Evolutionary conservation across 2,329 filamentous ascomycete genomes (phyloP), one percentile per base, ranked within the genome.

Genomic region (Sclerotiophoma versabilis): DNA sequence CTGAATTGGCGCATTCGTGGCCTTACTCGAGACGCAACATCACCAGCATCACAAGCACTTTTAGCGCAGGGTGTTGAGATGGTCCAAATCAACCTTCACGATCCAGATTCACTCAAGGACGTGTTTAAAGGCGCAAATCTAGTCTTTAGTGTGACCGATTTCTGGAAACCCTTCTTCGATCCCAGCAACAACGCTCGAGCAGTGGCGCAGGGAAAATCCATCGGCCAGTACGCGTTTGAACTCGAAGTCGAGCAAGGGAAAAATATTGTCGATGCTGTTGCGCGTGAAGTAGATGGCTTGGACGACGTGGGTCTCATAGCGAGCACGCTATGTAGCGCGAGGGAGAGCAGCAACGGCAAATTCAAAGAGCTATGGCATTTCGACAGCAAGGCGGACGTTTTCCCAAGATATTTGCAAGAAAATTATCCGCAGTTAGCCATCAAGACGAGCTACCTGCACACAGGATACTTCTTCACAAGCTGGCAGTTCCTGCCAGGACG

Each of bases 1-100:
- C 11, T 76, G 73, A 26, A 77, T 76, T 75, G 81, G 80, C 69
- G 81, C 76, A 53, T 83, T 71, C 41, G 81, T 76, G 12, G 80
- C 78, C 63, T 84, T 76, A 20, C 82, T 68, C 75, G 65, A 72
- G 79, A 60, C 71, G 11, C 32, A 0, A 29, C 47, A 2, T 61
- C 57, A n/a, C 14, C 36, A 17, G 56, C 56, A 19, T 56, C 64
- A 9, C 48, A 58, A 17, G 47, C 42, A 4, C 68, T 76, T 23
- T 57, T 61, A n/a, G 59, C 48, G 0, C 58, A 60, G 34, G 77
- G 76, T 15, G 63, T 77, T 23, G 77, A 80, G 32, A 60, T 79
- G 14, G 67, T 78, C 1, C 32, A 64, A 41, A 74, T 62, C 2
- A 70, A 78, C 32, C 59, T 74, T 11, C 61, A 76, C 45, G 68